phyloP scores from a whole-genome alignment of 495 filamentous ascomycete species.

The Amorphotheca resinae region DNA sequence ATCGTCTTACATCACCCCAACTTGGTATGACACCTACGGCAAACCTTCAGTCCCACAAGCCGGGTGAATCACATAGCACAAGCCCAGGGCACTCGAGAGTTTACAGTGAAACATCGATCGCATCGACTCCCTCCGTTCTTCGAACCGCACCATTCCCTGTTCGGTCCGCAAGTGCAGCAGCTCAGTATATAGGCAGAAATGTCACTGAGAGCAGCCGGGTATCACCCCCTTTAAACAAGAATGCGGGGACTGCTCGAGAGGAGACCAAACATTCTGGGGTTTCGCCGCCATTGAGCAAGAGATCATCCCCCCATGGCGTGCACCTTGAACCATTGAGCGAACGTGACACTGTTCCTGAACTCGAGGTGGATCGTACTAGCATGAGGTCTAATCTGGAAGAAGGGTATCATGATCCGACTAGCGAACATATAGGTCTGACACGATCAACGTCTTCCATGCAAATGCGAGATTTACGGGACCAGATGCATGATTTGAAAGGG shows the following conservation, averaged over 20 bases:
- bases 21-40: slow-evolving; percentile 21
- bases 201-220: slow-evolving; percentile 2
- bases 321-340: slow-evolving; percentile 25
- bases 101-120: slow-evolving; percentile 44
- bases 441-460: slow-evolving; percentile 49
- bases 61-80: slow-evolving; percentile 18
- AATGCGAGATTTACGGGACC: slow-evolving; percentile 74
- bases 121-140: slow-evolving; percentile 27
- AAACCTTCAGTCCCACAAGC: slow-evolving; percentile 25
- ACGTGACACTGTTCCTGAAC: slow-evolving; percentile 20
- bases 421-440: slow-evolving; percentile 26
- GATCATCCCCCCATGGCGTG: slow-evolving; percentile 9
- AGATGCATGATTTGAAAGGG: slow-evolving; percentile 89
- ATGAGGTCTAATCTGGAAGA: slow-evolving; percentile 10
- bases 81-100: slow-evolving; percentile 41
- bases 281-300: slow-evolving; percentile 9
- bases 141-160: slow-evolving; percentile 20
- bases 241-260: slow-evolving; percentile 3
- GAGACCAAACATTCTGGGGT: neutral
- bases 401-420: slow-evolving; percentile 8
- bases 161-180: slow-evolving; percentile 15
- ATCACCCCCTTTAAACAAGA: slow-evolving; percentile 6
- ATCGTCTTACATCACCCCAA: slow-evolving; percentile 4
- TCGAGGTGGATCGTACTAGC: slow-evolving; percentile 12
- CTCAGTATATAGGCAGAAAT: slow-evolving; percentile 10